These are phyloP conservation scores for Cercospora beticola DNA, from an alignment of 2,329 filamentous ascomycete genomes.

Conservation along the genomic window DNA sequence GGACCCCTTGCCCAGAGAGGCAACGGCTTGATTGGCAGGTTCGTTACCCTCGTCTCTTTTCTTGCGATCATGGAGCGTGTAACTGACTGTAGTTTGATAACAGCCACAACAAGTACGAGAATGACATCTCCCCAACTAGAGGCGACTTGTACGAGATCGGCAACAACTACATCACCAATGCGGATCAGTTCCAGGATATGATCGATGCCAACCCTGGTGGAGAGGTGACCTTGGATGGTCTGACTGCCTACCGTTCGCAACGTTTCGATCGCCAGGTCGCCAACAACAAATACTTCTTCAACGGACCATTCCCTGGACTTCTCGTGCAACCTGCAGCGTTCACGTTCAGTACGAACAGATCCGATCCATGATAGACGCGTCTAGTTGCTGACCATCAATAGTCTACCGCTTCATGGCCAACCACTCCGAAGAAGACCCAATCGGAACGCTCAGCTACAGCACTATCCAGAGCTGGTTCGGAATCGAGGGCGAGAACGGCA, in stretches of 20 bases:
- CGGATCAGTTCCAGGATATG: constrained; percentile 33
- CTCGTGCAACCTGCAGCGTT: constrained; percentile 29
- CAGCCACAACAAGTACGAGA: constrained; percentile 40
- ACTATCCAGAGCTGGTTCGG: constrained; percentile 30
- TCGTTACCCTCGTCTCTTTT: not conserved
- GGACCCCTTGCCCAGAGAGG: constrained; percentile 9
- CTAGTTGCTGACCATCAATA: not conserved
- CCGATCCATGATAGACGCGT: not conserved
- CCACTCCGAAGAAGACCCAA: constrained; percentile 27
- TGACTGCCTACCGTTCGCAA: constrained; percentile 23
- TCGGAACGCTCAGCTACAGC: constrained; percentile 25
- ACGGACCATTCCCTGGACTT: constrained; percentile 10
- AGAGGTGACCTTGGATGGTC: constrained; percentile 20
- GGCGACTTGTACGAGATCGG: constrained; percentile 37
- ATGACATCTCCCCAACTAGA: constrained; percentile 37
- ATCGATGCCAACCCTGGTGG: constrained; percentile 31
- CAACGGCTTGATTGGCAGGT: constrained; percentile 25
- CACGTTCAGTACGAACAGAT: constrained; percentile 17
- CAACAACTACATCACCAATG: constrained; percentile 32
- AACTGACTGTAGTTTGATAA: not conserved
- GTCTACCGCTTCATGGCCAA: constrained; percentile 37
- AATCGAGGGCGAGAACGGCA: constrained; percentile 25
- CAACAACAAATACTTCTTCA: constrained; percentile 36
- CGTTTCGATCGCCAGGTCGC: constrained; percentile 28
- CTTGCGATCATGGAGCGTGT: not conserved